phyloP scores from a whole-genome alignment of 2,329 filamentous ascomycete species.

The Botrytis sinoallii region DNA sequence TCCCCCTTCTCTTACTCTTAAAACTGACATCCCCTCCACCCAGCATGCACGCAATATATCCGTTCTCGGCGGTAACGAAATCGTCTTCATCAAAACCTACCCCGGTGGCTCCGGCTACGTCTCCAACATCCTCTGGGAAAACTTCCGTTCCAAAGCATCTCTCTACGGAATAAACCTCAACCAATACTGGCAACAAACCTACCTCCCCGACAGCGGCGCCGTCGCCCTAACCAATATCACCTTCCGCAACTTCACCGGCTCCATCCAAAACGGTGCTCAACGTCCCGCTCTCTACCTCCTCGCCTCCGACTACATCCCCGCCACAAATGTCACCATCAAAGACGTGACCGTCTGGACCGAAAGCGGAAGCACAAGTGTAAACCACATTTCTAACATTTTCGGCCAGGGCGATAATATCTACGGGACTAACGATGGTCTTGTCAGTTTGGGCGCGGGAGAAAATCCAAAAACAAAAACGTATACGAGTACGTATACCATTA shows the following conservation, averaged over 20 bases:
- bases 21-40: background rate
- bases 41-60: slow-evolving; percentile 37
- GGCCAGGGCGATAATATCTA: slow-evolving; percentile 37
- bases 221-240: slow-evolving; percentile 29
- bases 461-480: slow-evolving; percentile 27
- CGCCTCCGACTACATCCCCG: slow-evolving; percentile 38
- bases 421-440: slow-evolving; percentile 25
- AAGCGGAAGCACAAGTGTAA: slow-evolving; percentile 30
- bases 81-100: slow-evolving; percentile 42
- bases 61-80: slow-evolving; percentile 39
- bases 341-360: slow-evolving; percentile 41
- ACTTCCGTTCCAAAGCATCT: slow-evolving; percentile 31
- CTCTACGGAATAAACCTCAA: slow-evolving; percentile 32
- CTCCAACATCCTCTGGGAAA: slow-evolving; percentile 38
- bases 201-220: slow-evolving; percentile 31
- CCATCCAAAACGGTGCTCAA: slow-evolving; percentile 30
- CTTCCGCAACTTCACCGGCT: slow-evolving; percentile 36
- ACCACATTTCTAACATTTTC: slow-evolving; percentile 40
- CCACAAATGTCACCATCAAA: slow-evolving; percentile 37
- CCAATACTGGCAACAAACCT: slow-evolving; percentile 33
- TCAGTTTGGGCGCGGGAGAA: slow-evolving; percentile 16
- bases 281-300: slow-evolving; percentile 37
- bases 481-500: slow-evolving; percentile 37
- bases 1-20: background rate
- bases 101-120: slow-evolving; percentile 41